A percentile compares a stretch with the other conserved stretches of the same genome.
Evolutionary conservation across 257 asterid genomes (phyloP).

Genomic region (Solanum microdontum): DNA sequence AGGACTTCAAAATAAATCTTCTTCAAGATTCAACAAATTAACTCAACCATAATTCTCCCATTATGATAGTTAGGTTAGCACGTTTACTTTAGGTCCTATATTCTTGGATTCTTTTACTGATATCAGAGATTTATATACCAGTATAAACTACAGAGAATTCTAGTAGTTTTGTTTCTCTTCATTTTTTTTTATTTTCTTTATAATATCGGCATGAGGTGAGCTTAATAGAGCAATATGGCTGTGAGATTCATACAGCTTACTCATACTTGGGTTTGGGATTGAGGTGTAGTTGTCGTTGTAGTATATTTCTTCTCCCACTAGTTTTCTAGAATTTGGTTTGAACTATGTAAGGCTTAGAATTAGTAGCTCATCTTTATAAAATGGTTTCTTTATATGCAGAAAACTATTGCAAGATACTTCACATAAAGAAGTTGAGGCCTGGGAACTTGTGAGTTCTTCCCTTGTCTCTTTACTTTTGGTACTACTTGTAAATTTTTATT

Average conservation of each 20-base stretch:
- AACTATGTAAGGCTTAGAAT: not conserved
- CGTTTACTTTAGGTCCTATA: not conserved
- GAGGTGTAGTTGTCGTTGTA: not conserved
- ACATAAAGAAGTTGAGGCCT: conserved; percentile 41
- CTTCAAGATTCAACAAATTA: not conserved
- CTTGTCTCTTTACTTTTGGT: not conserved
- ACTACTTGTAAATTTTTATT: not conserved
- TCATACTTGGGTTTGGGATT: not conserved
- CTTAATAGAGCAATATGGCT: not conserved
- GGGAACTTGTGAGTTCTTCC: conserved; percentile 58
- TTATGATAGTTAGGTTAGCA: not conserved
- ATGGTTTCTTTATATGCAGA: conserved; percentile 24
- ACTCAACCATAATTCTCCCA: not conserved
- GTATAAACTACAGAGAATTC: not conserved
- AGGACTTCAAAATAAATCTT: not conserved
- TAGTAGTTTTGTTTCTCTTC: not conserved
- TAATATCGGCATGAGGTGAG: not conserved
- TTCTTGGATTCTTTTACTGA: not conserved
- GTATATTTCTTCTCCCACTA: not conserved
- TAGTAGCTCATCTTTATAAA: not conserved
- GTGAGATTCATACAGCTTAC: not conserved
- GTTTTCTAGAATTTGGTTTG: not conserved
- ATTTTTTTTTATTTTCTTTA: not conserved
- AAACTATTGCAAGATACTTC: conserved; percentile 28
- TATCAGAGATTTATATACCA: not conserved